phyloP scores from a whole-genome alignment of 768 basidiomycete genomes.

The Psilocybe azurescens region DNA sequence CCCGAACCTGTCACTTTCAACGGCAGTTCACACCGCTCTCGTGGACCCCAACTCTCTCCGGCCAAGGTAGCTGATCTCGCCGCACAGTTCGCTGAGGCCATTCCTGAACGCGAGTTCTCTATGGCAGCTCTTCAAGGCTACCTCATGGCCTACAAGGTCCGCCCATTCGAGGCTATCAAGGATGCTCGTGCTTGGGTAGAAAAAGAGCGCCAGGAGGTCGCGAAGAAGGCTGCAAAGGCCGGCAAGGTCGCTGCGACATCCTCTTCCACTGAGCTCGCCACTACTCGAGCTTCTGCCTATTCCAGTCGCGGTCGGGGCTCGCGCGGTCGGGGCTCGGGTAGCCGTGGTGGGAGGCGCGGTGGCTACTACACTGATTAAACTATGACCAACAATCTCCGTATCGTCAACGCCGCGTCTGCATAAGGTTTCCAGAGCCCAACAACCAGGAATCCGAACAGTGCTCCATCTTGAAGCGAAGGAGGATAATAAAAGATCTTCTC shows the following conservation, averaged over 20 bases:
- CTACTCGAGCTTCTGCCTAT: not conserved
- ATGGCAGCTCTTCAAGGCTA: constrained; percentile 62
- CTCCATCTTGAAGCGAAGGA: no score
- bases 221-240: constrained; percentile 10
- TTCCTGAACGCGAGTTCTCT: constrained; percentile 54
- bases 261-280: not conserved
- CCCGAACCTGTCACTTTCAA: constrained; percentile 13
- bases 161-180: constrained; percentile 60
- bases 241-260: not conserved
- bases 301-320: not conserved
- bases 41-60: constrained; percentile 45
- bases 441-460: no score
- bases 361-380: no score
- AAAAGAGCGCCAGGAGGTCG: constrained; percentile 38
- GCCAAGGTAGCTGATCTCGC: constrained; percentile 53
- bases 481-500: no score
- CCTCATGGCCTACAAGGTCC: constrained; percentile 70
- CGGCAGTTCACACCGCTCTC: constrained; percentile 34
- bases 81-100: constrained; percentile 52
- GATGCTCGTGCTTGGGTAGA: constrained; percentile 54
- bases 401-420: no score
- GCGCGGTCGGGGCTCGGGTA: not conserved
- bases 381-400: no score
- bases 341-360: no score
- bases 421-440: no score